These are phyloP conservation scores for Neonectria punicea DNA, from an alignment of 2,329 filamentous ascomycete species.

Conservation along the genomic window DNA sequence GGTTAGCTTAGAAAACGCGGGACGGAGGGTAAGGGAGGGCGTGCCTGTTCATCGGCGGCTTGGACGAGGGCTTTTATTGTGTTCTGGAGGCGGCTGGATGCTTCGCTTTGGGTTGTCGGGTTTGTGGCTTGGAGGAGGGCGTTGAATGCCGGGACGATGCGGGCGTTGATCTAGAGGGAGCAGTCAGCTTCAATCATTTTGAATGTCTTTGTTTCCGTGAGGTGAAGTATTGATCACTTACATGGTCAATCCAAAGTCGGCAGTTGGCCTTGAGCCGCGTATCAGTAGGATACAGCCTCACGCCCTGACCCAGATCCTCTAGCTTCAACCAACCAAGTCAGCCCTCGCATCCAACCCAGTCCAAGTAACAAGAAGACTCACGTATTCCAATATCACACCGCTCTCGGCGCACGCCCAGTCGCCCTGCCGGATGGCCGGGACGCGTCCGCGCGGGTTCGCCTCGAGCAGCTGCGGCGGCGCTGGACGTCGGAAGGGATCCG, in stretches of 20 bases:
- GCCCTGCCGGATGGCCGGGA: slow-evolving; percentile 81
- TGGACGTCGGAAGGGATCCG: slow-evolving; percentile 81
- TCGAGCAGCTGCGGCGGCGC: slow-evolving; percentile 68
- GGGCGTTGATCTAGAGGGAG: slow-evolving; percentile 71
- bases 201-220: background rate
- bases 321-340: slow-evolving; percentile 56
- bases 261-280: slow-evolving; percentile 77
- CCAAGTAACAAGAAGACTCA: slow-evolving; percentile 50
- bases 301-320: slow-evolving; percentile 74
- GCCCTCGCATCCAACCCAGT: background rate
- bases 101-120: slow-evolving; percentile 64
- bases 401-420: slow-evolving; percentile 88
- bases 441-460: slow-evolving; percentile 78
- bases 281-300: slow-evolving; percentile 71
- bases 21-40: background rate
- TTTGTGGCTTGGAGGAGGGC: slow-evolving; percentile 75
- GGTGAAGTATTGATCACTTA: slow-evolving; percentile 51
- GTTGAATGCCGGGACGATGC: slow-evolving; percentile 82
- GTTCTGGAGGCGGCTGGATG: slow-evolving; percentile 69
- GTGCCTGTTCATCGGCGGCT: slow-evolving; percentile 57
- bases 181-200: background rate
- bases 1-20: background rate
- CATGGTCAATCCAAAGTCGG: slow-evolving; percentile 84
- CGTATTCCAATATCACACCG: slow-evolving; percentile 86
- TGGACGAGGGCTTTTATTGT: slow-evolving; percentile 68